Base-by-base conservation (phyloP, 2,329 filamentous ascomycete species). In the Karstenula rhodostoma region DNA sequence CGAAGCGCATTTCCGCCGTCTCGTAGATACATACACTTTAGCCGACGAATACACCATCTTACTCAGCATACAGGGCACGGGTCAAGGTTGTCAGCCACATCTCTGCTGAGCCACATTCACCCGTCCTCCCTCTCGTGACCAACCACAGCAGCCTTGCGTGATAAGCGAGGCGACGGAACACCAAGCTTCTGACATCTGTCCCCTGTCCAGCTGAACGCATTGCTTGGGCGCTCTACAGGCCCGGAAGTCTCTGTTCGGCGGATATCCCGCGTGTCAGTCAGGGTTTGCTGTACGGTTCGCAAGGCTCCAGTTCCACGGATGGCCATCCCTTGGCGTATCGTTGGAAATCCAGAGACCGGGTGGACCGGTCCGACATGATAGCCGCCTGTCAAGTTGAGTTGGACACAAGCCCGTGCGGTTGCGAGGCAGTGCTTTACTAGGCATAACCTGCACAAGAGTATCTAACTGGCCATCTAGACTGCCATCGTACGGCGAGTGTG, bases 211-310 rank as follows among this genome's bases (percentile, higher is more conserved):
- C 50, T 54, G 51, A 54, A 44, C n/a, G 32, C 15, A 22, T 44
- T 54, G 51, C 51, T 54, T 54, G 22, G 51, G 32, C 40, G 25
- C 37, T 54, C 25, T 23, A 54, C 51, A 52, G 35, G 50, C 23
- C 35, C 50, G 50, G 50, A 52, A 29, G n/a, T n/a, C 33, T 42
- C 32, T 37, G 35, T 23, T 42, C 35, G 35, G 23, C 50, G 35
- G 35, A 52, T 52, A 43, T 52, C 22, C 35, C 50, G 50, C 35
- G 50, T 52, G 50, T 29, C 35, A 52, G 27, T 22, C 50, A 8
- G 29, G 23, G 44, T 29, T 47, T 6, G 23, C 23, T 5, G 13
- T 10, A 15, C 23, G 23, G 12, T 47, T 29, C 44, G 44, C 44
- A 29, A 47, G 44, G 44, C 44, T 47, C 44, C 13, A 29, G 44